phyloP scores from a whole-genome alignment of 75 land plant species.

The Sequoia sempervirens region DNA sequence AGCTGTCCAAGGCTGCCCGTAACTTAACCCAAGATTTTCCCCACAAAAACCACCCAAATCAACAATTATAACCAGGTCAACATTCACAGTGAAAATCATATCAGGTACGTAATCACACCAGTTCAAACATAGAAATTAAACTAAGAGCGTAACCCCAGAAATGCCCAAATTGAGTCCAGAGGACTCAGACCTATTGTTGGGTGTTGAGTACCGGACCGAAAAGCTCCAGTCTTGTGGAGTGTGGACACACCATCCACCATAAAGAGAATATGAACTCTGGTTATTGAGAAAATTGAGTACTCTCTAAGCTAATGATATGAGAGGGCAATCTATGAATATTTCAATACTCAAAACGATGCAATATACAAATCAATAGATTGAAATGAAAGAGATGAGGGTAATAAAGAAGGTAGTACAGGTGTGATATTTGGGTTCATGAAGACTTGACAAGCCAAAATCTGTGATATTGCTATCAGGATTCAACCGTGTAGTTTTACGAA shows the following conservation, averaged over 20 bases:
- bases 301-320: background rate
- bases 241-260: background rate
- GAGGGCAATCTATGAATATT: background rate
- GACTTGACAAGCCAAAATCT: background rate
- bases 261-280: background rate
- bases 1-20: background rate
- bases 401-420: background rate
- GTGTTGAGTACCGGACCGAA: background rate
- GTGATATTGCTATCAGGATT: too few species aligned
- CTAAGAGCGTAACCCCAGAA: background rate
- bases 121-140: background rate
- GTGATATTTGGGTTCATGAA: background rate
- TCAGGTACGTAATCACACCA: background rate
- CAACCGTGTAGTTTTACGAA: too few species aligned
- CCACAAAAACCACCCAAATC: background rate
- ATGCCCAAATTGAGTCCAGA: background rate
- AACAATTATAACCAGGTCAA: background rate
- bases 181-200: background rate
- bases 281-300: background rate
- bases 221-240: background rate
- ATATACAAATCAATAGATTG: background rate
- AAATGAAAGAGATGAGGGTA: background rate
- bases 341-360: background rate
- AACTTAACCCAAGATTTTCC: background rate
- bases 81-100: background rate